Conservation (phyloP, 441 rosid species). For the Croton laevigatus region DNA sequence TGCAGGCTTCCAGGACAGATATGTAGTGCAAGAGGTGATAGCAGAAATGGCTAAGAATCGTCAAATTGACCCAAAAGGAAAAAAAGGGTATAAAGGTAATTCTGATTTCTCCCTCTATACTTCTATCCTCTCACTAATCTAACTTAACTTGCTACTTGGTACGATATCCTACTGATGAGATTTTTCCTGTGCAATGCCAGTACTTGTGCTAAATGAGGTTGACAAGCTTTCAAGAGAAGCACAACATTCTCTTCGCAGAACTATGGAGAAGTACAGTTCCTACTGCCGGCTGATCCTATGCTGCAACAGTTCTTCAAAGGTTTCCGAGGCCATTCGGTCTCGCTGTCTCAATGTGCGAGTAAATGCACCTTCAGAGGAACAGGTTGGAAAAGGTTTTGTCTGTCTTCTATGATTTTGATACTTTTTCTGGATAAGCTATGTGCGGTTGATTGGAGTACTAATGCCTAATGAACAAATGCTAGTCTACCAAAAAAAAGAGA, state of each 20-base stretch:
- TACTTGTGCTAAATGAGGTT: conserved; percentile 89
- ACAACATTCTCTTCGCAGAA: conserved; percentile 92
- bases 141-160: neutral
- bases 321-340: conserved; percentile 90
- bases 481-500: too few species aligned
- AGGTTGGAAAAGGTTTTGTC: conserved; percentile 43
- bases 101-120: neutral
- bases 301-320: conserved; percentile 94
- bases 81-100: conserved; percentile 74
- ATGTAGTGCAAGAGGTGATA: conserved; percentile 84
- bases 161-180: conserved; percentile 8
- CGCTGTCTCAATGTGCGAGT: conserved; percentile 88
- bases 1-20: conserved; percentile 94
- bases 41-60: conserved; percentile 95
- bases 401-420: conserved; percentile 9
- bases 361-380: conserved; percentile 76
- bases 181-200: conserved; percentile 36
- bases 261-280: conserved; percentile 96
- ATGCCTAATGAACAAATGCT: too few species aligned
- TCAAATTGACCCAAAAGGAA: conserved; percentile 83
- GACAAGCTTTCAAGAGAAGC: conserved; percentile 99
- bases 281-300: conserved; percentile 86
- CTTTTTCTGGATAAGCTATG: conserved; percentile 1
- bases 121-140: neutral
- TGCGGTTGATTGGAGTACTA: neutral